These are phyloP conservation scores for Cystoisospora suis DNA, from an alignment of 169 alveolate genomes.

Conservation along the genomic window DNA sequence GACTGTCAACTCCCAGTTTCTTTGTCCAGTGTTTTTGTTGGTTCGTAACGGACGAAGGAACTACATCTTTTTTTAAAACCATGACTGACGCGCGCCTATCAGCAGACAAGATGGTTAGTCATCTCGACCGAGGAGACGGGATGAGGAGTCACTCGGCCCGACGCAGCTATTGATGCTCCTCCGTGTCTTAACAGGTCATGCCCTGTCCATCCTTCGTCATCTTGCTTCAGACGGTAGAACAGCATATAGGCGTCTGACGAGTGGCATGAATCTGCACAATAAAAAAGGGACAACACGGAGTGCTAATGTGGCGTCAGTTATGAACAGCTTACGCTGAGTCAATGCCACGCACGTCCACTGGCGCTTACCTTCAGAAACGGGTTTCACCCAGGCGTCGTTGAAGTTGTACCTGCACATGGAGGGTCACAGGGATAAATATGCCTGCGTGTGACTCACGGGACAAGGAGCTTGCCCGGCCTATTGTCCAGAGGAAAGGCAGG, in stretches of 20 bases:
- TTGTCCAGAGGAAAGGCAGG: not conserved
- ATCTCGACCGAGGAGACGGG: not conserved
- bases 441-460: not conserved
- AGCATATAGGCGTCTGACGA: constrained; percentile 57
- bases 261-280: constrained; percentile 32
- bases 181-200: not conserved
- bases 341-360: not conserved
- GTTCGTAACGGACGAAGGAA: not conserved
- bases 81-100: not conserved
- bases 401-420: constrained; percentile 46
- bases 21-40: not conserved
- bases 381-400: constrained; percentile 49
- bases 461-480: not conserved
- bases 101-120: not conserved
- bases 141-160: not conserved
- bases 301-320: not conserved
- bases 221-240: constrained; percentile 29
- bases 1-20: not conserved
- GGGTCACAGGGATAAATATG: not conserved
- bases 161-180: not conserved
- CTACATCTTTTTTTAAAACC: not conserved
- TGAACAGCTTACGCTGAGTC: not conserved
- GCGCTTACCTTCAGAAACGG: constrained; percentile 51
- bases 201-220: not conserved
- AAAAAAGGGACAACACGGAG: no score